Conservation (phyloP, 805 yeast genomes). For the Wickerhamiella vanderwaltii region DNA sequence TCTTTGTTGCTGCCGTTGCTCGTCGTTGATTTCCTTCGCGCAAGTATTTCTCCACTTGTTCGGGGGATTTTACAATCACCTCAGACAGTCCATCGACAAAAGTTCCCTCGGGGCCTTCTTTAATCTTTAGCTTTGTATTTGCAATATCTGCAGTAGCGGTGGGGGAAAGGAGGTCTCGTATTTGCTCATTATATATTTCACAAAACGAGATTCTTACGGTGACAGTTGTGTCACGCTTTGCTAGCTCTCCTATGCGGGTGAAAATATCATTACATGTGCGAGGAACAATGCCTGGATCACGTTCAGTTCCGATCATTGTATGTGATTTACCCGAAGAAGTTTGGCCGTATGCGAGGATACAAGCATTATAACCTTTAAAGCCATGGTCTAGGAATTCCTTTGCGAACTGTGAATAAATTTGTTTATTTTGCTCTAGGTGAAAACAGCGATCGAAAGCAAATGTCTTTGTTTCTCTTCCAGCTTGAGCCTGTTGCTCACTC, state of each 20-base stretch:
- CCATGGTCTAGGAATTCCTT: conserved; percentile 49
- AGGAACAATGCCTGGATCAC: conserved; percentile 56
- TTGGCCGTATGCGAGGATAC: conserved; percentile 70
- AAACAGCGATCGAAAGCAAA: conserved; percentile 44
- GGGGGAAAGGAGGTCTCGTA: conserved; percentile 43
- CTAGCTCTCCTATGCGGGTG: conserved; percentile 30
- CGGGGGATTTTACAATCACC: conserved; percentile 35
- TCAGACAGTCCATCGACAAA: conserved; percentile 58
- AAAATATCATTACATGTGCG: conserved; percentile 44
- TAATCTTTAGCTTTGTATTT: conserved; percentile 34
- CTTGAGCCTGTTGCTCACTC: conserved; percentile 2
- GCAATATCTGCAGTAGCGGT: conserved; percentile 10
- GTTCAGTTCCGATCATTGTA: conserved; percentile 57
- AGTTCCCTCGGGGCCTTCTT: conserved; percentile 62
- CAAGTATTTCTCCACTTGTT: conserved; percentile 39
- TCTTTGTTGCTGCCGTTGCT: conserved; percentile 58
- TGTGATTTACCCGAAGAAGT: conserved; percentile 77
- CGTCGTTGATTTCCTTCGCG: conserved; percentile 42
- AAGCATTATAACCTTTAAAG: conserved; percentile 57
- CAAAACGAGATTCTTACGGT: conserved; percentile 47
- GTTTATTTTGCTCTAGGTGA: conserved; percentile 36
- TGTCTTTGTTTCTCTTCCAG: conserved; percentile 24
- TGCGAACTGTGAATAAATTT: conserved; percentile 45
- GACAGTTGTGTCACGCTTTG: conserved; percentile 30
- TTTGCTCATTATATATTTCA: conserved; percentile 71